Evolutionary conservation across 2,329 filamentous ascomycete species (phyloP).

Genomic region (Exophiala xenobiotica): DNA sequence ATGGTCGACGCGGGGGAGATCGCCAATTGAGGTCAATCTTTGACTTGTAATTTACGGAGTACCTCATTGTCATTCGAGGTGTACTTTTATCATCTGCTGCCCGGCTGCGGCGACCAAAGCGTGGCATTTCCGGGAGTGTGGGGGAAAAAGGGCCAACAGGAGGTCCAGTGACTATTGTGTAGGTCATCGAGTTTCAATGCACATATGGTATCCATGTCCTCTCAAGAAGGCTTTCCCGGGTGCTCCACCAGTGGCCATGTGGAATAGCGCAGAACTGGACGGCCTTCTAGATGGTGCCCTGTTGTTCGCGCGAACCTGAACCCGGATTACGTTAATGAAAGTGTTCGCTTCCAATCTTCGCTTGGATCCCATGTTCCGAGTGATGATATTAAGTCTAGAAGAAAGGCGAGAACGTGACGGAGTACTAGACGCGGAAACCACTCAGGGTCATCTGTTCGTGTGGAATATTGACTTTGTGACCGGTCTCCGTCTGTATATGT

Average conservation of each 20-base stretch:
- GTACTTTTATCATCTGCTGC: slow-evolving; percentile 20
- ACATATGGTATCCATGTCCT: not conserved
- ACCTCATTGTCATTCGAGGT: slow-evolving; percentile 2
- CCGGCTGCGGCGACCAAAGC: slow-evolving; percentile 3
- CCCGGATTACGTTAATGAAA: too few relatives aligned
- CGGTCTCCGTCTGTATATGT: not conserved
- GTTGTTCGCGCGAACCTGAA: too few relatives aligned
- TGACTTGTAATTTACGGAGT: slow-evolving; percentile 6
- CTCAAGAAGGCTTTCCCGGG: not conserved
- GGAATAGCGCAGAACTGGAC: too few relatives aligned
- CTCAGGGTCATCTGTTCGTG: not conserved
- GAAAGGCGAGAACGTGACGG: too few relatives aligned
- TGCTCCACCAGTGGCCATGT: too few relatives aligned
- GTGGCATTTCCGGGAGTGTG: slow-evolving; percentile 13
- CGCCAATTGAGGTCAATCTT: slow-evolving; percentile 45
- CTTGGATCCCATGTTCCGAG: not conserved
- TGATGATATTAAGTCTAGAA: not conserved
- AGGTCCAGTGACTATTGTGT: too few relatives aligned
- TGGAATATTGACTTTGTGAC: not conserved
- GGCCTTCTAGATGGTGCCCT: too few relatives aligned
- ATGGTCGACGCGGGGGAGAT: slow-evolving; percentile 72
- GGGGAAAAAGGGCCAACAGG: slow-evolving; percentile 1
- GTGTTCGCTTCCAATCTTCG: too few relatives aligned
- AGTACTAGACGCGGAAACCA: not conserved
- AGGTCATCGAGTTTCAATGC: not conserved